Conservation (phyloP, 345 rosid genomes). For the Zanthoxylum bungeanum region DNA sequence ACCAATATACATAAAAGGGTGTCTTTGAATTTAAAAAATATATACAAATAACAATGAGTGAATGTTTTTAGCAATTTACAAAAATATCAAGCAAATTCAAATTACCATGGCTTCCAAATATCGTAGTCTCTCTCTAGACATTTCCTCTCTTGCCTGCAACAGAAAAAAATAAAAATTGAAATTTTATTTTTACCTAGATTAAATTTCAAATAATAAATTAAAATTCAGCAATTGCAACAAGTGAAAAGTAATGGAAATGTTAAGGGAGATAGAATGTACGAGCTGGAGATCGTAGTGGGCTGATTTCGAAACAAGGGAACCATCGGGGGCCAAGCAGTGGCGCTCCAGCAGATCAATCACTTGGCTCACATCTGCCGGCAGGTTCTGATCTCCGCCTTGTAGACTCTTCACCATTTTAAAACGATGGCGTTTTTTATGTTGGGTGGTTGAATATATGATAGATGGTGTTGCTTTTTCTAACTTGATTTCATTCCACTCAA, state of each 20-base stretch:
- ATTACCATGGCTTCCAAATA: conserved; percentile 93
- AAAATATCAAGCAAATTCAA: background rate
- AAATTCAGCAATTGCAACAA: background rate
- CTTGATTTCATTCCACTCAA: no score
- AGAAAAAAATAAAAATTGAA: background rate
- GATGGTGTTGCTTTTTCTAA: background rate
- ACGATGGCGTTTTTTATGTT: background rate
- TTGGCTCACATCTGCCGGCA: conserved; percentile 73
- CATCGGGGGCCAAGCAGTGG: conserved; percentile 93
- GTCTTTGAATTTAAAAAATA: background rate
- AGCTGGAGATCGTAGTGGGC: conserved; percentile 79
- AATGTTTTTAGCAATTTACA: background rate
- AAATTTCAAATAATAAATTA: background rate
- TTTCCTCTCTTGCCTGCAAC: conserved; percentile 92
- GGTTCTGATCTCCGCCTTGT: conserved; percentile 57
- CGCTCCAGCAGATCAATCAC: conserved; percentile 96
- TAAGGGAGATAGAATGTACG: conserved; percentile 37
- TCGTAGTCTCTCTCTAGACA: conserved; percentile 83
- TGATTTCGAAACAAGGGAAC: conserved; percentile 92
- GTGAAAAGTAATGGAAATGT: background rate
- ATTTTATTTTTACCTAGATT: background rate
- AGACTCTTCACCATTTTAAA: conserved; percentile 53
- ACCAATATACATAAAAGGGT: background rate
- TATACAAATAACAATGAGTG: background rate
- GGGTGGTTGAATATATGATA: background rate